Evolutionary conservation across 2,329 filamentous ascomycete species (phyloP).

Genomic region (Diaporthe nobilis): DNA sequence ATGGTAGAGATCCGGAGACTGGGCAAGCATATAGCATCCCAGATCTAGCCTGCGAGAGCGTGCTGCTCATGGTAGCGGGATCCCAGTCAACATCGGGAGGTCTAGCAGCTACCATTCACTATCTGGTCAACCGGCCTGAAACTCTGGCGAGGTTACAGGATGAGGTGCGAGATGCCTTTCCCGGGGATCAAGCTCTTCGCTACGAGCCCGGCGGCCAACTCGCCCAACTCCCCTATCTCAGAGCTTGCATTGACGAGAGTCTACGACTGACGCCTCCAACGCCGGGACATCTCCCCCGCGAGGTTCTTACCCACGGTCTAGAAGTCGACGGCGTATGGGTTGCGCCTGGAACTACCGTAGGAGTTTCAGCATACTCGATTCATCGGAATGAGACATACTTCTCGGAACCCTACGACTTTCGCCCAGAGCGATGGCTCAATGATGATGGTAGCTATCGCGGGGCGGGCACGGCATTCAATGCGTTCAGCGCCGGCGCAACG

Average conservation of each 20-base stretch:
- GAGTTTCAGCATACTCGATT: not conserved
- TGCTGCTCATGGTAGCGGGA: constrained; percentile 4
- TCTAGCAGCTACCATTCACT: not conserved
- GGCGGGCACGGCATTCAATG: not conserved
- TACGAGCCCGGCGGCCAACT: not conserved
- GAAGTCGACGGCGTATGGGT: constrained; percentile 7
- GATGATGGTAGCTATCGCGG: not conserved
- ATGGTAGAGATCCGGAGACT: constrained; percentile 11
- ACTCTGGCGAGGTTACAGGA: constrained; percentile 1
- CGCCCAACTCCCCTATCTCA: not conserved
- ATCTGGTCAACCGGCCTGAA: constrained; percentile 3
- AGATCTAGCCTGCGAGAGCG: constrained; percentile 9
- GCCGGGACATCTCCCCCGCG: constrained; percentile 5
- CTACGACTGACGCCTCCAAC: constrained; percentile 7
- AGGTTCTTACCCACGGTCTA: not conserved
- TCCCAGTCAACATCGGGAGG: constrained; percentile 2
- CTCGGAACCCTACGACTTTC: not conserved
- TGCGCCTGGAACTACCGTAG: not conserved
- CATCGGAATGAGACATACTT: constrained; percentile 1
- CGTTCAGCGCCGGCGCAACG: constrained; percentile 1
- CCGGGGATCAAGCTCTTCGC: not conserved
- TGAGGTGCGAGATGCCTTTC: constrained; percentile 5
- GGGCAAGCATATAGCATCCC: not conserved
- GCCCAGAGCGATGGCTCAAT: constrained; percentile 2
- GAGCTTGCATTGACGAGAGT: not conserved